Percentiles rank a stretch among this genome's conserved stretches.
These are phyloP conservation scores for Vaucheria bursata DNA, from an alignment of 352 stramenopile species.

Conservation along the genomic window DNA sequence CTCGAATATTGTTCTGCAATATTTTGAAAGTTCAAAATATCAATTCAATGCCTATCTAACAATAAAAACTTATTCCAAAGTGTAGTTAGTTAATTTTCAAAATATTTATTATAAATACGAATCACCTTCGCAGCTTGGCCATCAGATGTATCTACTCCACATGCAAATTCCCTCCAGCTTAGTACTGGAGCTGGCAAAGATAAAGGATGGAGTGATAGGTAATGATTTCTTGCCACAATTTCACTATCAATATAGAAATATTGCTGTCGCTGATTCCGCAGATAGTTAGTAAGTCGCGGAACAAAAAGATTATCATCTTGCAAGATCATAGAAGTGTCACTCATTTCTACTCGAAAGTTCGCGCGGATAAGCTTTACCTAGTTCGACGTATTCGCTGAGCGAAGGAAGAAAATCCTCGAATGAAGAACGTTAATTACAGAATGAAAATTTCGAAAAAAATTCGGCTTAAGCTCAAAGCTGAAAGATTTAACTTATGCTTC, in stretches of 20 bases:
- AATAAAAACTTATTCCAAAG: too few relatives aligned
- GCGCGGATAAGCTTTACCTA: not conserved
- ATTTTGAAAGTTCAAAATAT: too few relatives aligned
- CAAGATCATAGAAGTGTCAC: not conserved
- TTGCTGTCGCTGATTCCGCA: not conserved
- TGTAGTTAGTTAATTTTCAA: too few relatives aligned
- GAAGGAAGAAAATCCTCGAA: too few relatives aligned
- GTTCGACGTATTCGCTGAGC: too few relatives aligned
- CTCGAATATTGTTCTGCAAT: too few relatives aligned
- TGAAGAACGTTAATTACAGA: too few relatives aligned
- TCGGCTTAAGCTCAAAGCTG: too few relatives aligned
- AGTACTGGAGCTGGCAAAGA: not conserved
- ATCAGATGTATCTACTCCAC: not conserved
- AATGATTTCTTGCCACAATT: not conserved
- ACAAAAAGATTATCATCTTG: not conserved
- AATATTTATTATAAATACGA: too few relatives aligned
- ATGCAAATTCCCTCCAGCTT: not conserved
- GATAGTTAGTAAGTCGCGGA: not conserved
- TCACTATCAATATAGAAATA: not conserved
- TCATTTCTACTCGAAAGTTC: not conserved
- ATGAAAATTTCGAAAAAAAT: too few relatives aligned
- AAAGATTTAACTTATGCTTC: too few relatives aligned
- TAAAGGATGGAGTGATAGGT: not conserved
- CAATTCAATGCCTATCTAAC: too few relatives aligned
- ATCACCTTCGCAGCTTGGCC: not conserved